Evolutionary conservation across 129 eudicot genomes (phyloP).

Genomic region (Ambrosia trifida): DNA sequence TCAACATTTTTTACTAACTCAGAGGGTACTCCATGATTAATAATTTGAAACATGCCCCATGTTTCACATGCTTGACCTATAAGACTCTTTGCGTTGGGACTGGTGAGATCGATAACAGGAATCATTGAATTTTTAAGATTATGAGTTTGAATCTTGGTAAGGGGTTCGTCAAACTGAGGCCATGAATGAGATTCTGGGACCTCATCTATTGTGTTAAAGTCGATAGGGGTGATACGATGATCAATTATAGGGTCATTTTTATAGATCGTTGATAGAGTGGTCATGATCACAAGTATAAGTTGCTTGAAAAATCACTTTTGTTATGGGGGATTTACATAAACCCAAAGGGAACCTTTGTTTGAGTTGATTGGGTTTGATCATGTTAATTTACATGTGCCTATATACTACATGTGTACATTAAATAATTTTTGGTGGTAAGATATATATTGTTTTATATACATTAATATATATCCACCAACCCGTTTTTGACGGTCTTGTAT

Average conservation of each 20-base stretch:
- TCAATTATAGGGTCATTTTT: conserved; percentile 33
- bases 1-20: conserved; percentile 45
- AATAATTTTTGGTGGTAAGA: not conserved
- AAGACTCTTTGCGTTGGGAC: conserved; percentile 37
- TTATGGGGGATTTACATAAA: not conserved
- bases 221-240: conserved; percentile 51
- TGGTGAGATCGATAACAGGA: conserved; percentile 52
- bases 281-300: conserved; percentile 26
- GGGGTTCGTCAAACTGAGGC: conserved; percentile 29
- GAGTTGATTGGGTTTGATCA: not conserved
- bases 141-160: conserved; percentile 6
- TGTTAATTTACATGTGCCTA: not conserved
- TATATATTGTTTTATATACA: not conserved
- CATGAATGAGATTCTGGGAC: conserved; percentile 63
- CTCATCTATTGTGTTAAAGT: conserved; percentile 44
- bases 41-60: conserved; percentile 74
- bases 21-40: conserved; percentile 56
- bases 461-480: not conserved
- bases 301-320: not conserved
- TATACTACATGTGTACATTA: not conserved
- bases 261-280: conserved; percentile 47
- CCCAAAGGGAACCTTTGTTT: not conserved
- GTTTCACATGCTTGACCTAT: conserved; percentile 49
- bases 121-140: conserved; percentile 5
- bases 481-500: not conserved